phyloP scores from a whole-genome alignment of 2,329 filamentous ascomycete genomes.

The Xylaria polymorpha region DNA sequence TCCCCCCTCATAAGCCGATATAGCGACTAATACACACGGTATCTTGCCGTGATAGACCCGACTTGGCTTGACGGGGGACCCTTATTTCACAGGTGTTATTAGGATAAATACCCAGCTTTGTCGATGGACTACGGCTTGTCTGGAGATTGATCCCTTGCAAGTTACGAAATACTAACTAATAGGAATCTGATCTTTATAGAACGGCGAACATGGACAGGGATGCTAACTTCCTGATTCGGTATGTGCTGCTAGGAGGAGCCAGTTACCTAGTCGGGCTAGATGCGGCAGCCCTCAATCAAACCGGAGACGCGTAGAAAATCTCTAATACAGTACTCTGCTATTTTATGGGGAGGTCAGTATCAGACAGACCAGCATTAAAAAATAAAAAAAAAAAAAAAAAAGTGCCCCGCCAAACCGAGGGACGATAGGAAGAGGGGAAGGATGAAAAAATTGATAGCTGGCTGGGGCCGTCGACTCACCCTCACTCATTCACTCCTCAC shows the following conservation, averaged over 20 bases:
- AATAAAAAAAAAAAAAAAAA: background rate
- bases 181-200: conserved; percentile 23
- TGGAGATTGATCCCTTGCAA: conserved; percentile 2
- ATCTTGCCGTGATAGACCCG: conserved; percentile 24
- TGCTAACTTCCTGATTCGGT: conserved; percentile 38
- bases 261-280: conserved; percentile 32
- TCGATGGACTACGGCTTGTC: conserved; percentile 4
- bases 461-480: conserved; percentile 8
- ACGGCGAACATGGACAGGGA: conserved; percentile 21
- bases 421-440: conserved; percentile 32
- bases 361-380: conserved; percentile 11
- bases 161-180: conserved; percentile 8
- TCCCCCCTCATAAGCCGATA: conserved; percentile 2
- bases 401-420: conserved; percentile 36
- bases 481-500: background rate
- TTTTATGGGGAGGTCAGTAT: background rate
- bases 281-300: background rate
- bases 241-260: conserved; percentile 17
- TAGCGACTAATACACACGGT: conserved; percentile 9
- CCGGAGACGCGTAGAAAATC: conserved; percentile 19
- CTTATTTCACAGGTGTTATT: conserved; percentile 9
- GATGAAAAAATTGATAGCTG: conserved; percentile 26
- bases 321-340: conserved; percentile 6
- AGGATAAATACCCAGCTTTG: conserved; percentile 18
- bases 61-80: conserved; percentile 24